A percentile compares a stretch with the other conserved stretches of the same genome.
Evolutionary conservation across 1,284 basidiomycete genomes (phyloP).

Genomic region (Lignosus rhinocerotis): DNA sequence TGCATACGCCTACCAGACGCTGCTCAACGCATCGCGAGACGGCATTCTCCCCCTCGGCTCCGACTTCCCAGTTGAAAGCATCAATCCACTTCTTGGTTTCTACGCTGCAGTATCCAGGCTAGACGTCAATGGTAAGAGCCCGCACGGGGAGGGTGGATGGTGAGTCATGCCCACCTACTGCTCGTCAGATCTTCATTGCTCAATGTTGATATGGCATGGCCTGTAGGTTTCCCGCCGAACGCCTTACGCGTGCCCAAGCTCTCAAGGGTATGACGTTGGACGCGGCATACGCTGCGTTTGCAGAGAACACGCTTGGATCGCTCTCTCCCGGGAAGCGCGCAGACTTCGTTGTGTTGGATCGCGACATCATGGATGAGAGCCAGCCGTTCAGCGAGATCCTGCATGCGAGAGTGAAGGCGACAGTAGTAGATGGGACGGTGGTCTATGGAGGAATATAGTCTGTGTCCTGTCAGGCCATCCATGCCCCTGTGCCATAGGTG

Average conservation of each 20-base stretch:
- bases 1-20: slow-evolving; percentile 86
- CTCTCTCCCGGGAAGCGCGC: slow-evolving; percentile 77
- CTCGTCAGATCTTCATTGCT: too few relatives aligned
- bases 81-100: slow-evolving; percentile 81
- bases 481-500: too few relatives aligned
- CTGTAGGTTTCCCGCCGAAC: slow-evolving; percentile 68
- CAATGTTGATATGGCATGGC: not conserved
- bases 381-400: slow-evolving; percentile 59
- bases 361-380: slow-evolving; percentile 67
- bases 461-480: too few relatives aligned
- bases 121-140: slow-evolving; percentile 68
- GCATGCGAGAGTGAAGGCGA: slow-evolving; percentile 54
- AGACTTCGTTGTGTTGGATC: slow-evolving; percentile 82
- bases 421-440: slow-evolving; percentile 74
- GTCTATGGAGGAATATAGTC: slow-evolving; percentile 53
- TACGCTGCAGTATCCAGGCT: slow-evolving; percentile 85
- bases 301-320: slow-evolving; percentile 69
- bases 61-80: slow-evolving; percentile 89
- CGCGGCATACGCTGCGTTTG: slow-evolving; percentile 85
- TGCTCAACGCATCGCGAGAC: slow-evolving; percentile 58
- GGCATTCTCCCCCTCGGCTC: slow-evolving; percentile 78
- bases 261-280: slow-evolving; percentile 86
- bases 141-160: slow-evolving; percentile 84
- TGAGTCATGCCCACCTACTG: slow-evolving; percentile 34
- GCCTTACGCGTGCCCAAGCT: slow-evolving; percentile 73